A percentile compares a stretch with the other conserved stretches of the same genome.
phyloP scores from a whole-genome alignment of 1,284 basidiomycete species.

The Trametes versicolor region DNA sequence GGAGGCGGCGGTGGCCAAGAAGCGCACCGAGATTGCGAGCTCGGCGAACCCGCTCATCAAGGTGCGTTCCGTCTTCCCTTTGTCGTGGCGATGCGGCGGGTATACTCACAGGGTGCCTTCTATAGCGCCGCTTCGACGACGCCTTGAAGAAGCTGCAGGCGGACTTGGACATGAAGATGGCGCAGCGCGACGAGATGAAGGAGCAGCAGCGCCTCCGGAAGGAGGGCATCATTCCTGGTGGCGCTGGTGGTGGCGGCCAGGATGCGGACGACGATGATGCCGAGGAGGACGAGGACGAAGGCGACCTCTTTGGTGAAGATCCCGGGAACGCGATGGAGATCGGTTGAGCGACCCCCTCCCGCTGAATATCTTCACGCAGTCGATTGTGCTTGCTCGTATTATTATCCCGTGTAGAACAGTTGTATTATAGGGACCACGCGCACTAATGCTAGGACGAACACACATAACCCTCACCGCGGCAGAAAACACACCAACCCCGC shows the following conservation, averaged over 20 bases:
- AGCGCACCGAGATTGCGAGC: constrained; percentile 86
- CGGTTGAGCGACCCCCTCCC: constrained; percentile 39
- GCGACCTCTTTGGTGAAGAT: constrained; percentile 69
- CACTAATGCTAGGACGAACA: constrained; percentile 4
- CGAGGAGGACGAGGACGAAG: constrained; percentile 57
- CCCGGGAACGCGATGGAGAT: constrained; percentile 53
- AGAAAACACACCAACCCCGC: constrained; percentile 66
- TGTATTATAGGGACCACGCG: constrained; percentile 20
- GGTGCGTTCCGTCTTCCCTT: constrained; percentile 48
- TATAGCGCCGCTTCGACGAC: constrained; percentile 93
- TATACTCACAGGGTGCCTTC: constrained; percentile 11
- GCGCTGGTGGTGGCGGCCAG: constrained; percentile 54
- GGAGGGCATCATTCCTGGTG: constrained; percentile 64
- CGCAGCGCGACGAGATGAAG: constrained; percentile 80
- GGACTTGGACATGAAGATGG: constrained; percentile 89
- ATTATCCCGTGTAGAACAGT: constrained; percentile 15
- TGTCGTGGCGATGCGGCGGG: not conserved
- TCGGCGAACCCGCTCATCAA: constrained; percentile 91
- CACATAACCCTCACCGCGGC: constrained; percentile 34
- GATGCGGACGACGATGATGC: constrained; percentile 49
- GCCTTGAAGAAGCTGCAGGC: constrained; percentile 87
- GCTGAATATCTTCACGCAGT: not conserved
- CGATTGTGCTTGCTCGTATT: constrained; percentile 11
- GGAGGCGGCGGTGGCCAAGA: constrained; percentile 89
- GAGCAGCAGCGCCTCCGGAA: constrained; percentile 75